Evolutionary conservation across 2,329 filamentous ascomycete species (phyloP).

Genomic region (Lasiodiplodia theobromae): DNA sequence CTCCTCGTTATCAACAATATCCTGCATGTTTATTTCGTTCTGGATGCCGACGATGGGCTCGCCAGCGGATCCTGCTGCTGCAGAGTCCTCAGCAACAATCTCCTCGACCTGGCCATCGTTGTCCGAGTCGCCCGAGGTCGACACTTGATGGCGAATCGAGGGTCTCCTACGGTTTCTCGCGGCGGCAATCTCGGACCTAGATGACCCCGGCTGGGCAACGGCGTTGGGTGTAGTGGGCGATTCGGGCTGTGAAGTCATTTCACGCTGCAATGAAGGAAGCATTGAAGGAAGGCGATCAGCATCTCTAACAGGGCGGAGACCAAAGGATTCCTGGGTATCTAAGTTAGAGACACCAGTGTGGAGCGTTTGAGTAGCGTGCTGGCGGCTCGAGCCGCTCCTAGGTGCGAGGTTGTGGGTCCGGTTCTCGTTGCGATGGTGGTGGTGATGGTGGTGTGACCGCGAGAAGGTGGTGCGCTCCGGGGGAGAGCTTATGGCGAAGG

Average conservation of each 20-base stretch:
- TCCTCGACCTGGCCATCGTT: slow-evolving; percentile 82
- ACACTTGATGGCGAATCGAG: slow-evolving; percentile 88
- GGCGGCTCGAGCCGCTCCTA: slow-evolving; percentile 27
- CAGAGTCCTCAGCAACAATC: slow-evolving; percentile 77
- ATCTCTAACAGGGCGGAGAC: slow-evolving; percentile 78
- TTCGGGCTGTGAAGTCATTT: slow-evolving; percentile 85
- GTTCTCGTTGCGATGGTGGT: slow-evolving; percentile 54
- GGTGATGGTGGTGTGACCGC: slow-evolving; percentile 60
- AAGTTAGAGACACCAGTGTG: slow-evolving; percentile 67
- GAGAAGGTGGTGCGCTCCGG: slow-evolving; percentile 73
- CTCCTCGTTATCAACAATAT: slow-evolving; percentile 82
- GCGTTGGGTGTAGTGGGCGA: slow-evolving; percentile 59
- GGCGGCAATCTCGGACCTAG: slow-evolving; percentile 52
- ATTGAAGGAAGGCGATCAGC: slow-evolving; percentile 83
- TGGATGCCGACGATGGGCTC: slow-evolving; percentile 82
- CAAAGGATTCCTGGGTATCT: slow-evolving; percentile 74
- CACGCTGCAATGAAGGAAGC: slow-evolving; percentile 70
- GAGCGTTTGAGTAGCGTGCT: slow-evolving; percentile 56
- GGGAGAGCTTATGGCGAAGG: slow-evolving; percentile 72
- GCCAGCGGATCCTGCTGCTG: slow-evolving; percentile 74
- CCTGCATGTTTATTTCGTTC: slow-evolving; percentile 82
- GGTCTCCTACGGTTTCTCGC: slow-evolving; percentile 72
- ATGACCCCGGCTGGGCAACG: slow-evolving; percentile 17
- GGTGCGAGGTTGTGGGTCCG: slow-evolving; percentile 49
- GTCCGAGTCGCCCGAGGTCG: slow-evolving; percentile 83